A percentile compares a stretch with the other conserved stretches of the same genome.
Evolutionary conservation across 495 filamentous ascomycete genomes (phyloP).

Genomic region (Penicillium chermesinum): DNA sequence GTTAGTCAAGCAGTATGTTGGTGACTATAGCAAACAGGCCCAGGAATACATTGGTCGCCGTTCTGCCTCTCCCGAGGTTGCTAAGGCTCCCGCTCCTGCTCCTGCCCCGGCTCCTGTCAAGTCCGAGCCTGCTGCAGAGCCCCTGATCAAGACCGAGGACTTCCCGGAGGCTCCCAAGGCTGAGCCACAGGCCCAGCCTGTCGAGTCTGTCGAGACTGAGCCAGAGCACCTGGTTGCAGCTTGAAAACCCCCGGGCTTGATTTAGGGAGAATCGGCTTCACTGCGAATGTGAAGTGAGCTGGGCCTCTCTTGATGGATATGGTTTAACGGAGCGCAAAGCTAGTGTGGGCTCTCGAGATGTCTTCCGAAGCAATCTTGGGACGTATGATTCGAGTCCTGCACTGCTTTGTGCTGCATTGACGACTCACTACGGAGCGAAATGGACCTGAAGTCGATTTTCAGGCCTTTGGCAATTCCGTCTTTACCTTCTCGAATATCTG

Average conservation of each 20-base stretch:
- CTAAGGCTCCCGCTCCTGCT: constrained; percentile 9
- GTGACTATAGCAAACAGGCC: constrained; percentile 80
- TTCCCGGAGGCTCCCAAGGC: constrained; percentile 56
- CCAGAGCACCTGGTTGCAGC: constrained; percentile 35
- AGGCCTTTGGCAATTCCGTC: constrained; percentile 10
- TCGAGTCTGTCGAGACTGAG: constrained; percentile 20
- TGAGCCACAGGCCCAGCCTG: constrained; percentile 36
- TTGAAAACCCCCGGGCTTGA: constrained; percentile 13
- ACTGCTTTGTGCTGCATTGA: constrained; percentile 10
- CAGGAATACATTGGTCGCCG: constrained; percentile 63
- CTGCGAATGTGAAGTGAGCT: background rate
- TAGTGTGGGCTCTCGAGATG: background rate
- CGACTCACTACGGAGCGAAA: constrained; percentile 14
- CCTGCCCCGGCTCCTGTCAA: constrained; percentile 25
- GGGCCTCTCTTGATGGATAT: background rate
- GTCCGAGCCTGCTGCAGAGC: constrained; percentile 53
- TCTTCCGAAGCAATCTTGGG: constrained; percentile 10
- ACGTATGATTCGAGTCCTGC: constrained; percentile 8
- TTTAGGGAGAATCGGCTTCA: background rate
- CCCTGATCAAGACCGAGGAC: constrained; percentile 43
- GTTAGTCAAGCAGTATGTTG: constrained; percentile 72
- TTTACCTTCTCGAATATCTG: constrained; percentile 4
- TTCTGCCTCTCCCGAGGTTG: constrained; percentile 42
- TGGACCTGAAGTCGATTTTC: constrained; percentile 17
- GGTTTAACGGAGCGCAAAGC: background rate